Evolutionary conservation across 371 early-diverging fungal genomes (phyloP).

Genomic region (Mucor ambiguus): DNA sequence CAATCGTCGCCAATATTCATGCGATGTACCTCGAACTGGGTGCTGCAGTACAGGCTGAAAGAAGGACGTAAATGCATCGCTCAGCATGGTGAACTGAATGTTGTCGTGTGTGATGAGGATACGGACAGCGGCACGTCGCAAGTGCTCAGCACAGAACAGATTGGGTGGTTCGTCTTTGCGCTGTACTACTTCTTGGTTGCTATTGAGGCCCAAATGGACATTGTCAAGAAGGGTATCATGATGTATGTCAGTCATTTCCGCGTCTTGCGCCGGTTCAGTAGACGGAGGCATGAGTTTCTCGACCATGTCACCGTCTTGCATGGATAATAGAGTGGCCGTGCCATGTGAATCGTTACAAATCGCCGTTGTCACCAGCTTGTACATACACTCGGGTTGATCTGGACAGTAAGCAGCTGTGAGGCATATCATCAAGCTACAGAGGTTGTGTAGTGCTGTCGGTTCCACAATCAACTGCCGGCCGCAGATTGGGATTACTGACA

Average conservation of each 20-base stretch:
- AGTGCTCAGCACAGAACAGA: constrained; percentile 2
- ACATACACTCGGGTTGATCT: not conserved
- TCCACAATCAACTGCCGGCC: constrained; percentile 12
- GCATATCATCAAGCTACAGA: not conserved
- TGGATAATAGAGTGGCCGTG: not conserved
- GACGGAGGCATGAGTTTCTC: not conserved
- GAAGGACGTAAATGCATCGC: constrained; percentile 22
- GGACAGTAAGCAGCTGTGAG: not conserved
- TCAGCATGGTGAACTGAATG: constrained; percentile 18
- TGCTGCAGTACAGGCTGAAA: constrained; percentile 24
- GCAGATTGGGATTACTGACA: constrained; percentile 6
- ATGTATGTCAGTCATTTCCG: not conserved
- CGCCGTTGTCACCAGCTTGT: not conserved
- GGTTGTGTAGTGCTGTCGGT: not conserved
- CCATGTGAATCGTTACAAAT: not conserved
- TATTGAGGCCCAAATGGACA: not conserved
- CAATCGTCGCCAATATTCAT: constrained; percentile 14
- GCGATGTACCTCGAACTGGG: not conserved
- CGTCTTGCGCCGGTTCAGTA: not conserved
- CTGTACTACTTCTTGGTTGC: not conserved
- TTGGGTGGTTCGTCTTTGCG: not conserved
- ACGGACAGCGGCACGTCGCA: constrained; percentile 17
- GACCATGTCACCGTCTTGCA: not conserved
- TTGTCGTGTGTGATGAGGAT: constrained; percentile 28
- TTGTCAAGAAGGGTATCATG: not conserved